Evolutionary conservation across 345 rosid species (phyloP), one percentile per base, ranked within the genome.

Genomic region (Arabidopsis arenosa): DNA sequence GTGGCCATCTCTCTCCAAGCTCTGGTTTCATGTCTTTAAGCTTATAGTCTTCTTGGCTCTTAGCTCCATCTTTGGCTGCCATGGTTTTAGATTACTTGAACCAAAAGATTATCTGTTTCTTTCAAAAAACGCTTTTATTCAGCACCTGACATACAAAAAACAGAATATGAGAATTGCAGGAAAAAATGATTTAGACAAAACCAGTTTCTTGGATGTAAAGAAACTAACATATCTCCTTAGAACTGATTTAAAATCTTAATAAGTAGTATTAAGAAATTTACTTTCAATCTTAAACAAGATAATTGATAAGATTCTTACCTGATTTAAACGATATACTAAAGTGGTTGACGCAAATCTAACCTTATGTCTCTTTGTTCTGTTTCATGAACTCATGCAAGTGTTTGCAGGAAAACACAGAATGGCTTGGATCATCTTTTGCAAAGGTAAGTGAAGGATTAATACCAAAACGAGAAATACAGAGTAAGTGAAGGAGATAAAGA

Each of bases 1-100:
- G 98, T 30, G 96, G 98, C 98, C 98, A 91, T 72, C 86, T 80
- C 79, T 93, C 98, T 56, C 98, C 97, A 3, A 93, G 97, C 84
- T 93, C 90, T 49, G 89, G 96, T 77, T 87, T 91, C 71, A 89
- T 93, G 80, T 88, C 90, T 81, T 93, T 93, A 77, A 93, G 78
- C 63, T 90, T 90, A 75, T 84, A 93, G 63, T 93, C 98, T 55
- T 93, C 97, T 82, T 85, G 85, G 66, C 64, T 79, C 76, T 72
- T 72, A 26, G 83, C 81, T 72, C 85, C 84, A 66, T 81, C 81
- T 75, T 70, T 40, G 0, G 88, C 85, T 71, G 85, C 86, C 93
- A 92, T 90, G 37, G 75, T 9, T 53, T 49, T 71, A 70, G 72
- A 32, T 49, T 70, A 32, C 59, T 53, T 33, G 33, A 51, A 15